Conservation (phyloP, 2,329 filamentous ascomycete species). For the Claviceps citrina region DNA sequence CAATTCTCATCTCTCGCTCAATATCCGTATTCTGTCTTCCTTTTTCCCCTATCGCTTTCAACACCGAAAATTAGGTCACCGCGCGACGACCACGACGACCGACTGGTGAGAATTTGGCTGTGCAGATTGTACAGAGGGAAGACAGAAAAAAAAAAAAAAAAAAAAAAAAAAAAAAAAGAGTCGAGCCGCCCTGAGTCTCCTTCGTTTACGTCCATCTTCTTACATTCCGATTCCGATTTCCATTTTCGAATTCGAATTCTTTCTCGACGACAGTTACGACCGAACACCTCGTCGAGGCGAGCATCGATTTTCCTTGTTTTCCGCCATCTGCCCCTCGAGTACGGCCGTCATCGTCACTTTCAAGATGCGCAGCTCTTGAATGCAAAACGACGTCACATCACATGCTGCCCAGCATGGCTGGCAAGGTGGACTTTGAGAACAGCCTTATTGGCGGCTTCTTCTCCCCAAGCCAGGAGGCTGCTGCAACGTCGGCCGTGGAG, state of each 20-base stretch:
- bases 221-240: no score
- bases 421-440: constrained; percentile 3
- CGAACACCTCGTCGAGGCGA: neutral
- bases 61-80: no score
- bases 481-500: neutral
- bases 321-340: no score
- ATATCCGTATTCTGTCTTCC: neutral
- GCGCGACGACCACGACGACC: neutral
- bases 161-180: no score
- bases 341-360: no score
- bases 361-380: constrained; percentile 13
- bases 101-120: no score
- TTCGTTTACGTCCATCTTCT: no score
- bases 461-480: neutral
- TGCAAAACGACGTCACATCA: constrained; percentile 6
- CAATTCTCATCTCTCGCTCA: neutral
- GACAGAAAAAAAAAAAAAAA: no score
- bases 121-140: no score
- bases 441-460: neutral
- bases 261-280: no score
- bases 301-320: neutral
- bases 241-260: no score
- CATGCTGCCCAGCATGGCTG: constrained; percentile 7
- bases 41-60: neutral
- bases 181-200: no score